These are phyloP conservation scores for Pichia sp. DNA, from an alignment of 1,139 yeast genomes.

Conservation along the genomic window DNA sequence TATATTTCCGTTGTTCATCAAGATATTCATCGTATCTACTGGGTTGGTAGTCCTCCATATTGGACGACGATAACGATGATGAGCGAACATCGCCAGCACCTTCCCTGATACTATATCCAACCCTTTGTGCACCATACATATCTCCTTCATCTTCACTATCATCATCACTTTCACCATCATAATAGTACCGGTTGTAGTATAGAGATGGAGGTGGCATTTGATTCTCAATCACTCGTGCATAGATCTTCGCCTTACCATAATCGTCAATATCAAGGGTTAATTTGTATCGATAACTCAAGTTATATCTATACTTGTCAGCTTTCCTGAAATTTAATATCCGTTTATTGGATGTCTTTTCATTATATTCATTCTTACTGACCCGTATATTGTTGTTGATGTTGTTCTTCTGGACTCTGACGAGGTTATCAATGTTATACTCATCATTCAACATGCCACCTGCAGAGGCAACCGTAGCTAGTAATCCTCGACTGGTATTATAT, in stretches of 20 bases:
- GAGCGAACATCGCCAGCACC: not conserved
- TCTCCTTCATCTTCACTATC: not conserved
- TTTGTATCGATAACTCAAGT: constrained; percentile 11
- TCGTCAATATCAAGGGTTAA: constrained; percentile 12
- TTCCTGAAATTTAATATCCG: no score
- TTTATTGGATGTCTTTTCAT: not conserved
- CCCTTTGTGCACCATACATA: no score
- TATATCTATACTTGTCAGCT: not conserved
- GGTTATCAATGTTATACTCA: not conserved
- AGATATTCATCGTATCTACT: constrained; percentile 11
- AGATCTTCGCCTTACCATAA: constrained; percentile 14
- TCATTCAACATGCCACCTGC: no score
- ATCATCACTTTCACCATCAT: not conserved
- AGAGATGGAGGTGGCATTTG: no score
- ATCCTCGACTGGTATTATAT: not conserved
- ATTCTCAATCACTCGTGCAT: constrained; percentile 12
- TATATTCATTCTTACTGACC: not conserved
- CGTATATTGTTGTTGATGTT: not conserved
- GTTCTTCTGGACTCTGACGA: not conserved
- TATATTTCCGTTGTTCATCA: not conserved
- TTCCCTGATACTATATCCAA: not conserved
- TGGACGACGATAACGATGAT: not conserved
- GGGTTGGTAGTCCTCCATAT: constrained; percentile 1
- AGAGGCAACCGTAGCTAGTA: no score
- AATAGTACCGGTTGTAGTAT: not conserved